These are phyloP conservation scores for Starmerella tilneyi DNA, from an alignment of 805 yeast species.

Conservation along the genomic window DNA sequence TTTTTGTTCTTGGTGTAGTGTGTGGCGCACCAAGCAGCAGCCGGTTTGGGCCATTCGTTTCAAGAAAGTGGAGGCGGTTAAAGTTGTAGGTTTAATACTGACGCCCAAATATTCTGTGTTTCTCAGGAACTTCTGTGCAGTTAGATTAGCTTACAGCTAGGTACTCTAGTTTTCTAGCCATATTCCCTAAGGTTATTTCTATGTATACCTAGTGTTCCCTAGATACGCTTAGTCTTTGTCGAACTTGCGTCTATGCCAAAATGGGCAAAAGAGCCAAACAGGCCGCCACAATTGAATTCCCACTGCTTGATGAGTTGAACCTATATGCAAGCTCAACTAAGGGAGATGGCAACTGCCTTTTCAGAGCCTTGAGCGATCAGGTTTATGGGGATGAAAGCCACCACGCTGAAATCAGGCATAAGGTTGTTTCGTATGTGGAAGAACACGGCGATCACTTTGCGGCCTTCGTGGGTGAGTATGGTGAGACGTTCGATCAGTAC, in stretches of 20 bases:
- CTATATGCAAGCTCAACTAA: constrained; percentile 33
- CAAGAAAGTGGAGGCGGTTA: no score
- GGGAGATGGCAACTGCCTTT: constrained; percentile 39
- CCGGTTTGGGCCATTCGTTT: no score
- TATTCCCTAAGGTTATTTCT: no score
- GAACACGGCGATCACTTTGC: constrained; percentile 28
- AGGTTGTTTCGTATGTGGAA: constrained; percentile 30
- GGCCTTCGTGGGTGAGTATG: constrained; percentile 31
- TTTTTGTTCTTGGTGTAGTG: no score
- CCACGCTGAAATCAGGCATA: constrained; percentile 28
- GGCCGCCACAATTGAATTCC: constrained; percentile 30
- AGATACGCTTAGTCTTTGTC: no score
- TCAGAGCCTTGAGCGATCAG: constrained; percentile 36
- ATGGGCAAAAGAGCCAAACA: constrained; percentile 5
- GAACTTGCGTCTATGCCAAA: neutral
- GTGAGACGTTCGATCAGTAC: constrained; percentile 32
- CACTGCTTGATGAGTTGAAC: constrained; percentile 30
- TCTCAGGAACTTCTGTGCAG: no score
- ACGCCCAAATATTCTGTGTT: no score
- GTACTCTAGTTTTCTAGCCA: no score
- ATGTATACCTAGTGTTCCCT: neutral
- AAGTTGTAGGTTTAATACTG: no score
- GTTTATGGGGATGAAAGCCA: constrained; percentile 31
- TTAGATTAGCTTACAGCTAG: no score
- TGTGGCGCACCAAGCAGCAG: no score